Percentiles rank a stretch among this genome's conserved stretches.
Conservation (phyloP, 257 asterid species). For the Solanum arcanum region DNA sequence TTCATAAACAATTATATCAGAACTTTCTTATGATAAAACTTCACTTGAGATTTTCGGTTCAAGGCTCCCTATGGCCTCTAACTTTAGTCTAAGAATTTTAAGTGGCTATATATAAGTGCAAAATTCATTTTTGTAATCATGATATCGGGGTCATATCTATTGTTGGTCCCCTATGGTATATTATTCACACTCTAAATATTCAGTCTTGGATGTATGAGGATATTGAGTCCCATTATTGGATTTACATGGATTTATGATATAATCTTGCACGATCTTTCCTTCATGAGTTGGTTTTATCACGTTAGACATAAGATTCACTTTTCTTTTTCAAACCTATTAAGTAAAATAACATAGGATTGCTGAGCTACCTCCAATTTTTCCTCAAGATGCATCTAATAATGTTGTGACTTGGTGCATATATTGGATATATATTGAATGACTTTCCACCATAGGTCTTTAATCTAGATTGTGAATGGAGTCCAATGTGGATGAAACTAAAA, state of each 20-base stretch:
- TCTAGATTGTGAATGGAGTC: not conserved
- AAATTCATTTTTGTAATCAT: too few species aligned
- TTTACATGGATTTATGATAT: too few species aligned
- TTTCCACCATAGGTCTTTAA: not conserved
- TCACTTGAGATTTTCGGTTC: not conserved
- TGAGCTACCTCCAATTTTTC: not conserved
- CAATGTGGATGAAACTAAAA: not conserved
- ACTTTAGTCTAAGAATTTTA: not conserved
- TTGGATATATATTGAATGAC: not conserved
- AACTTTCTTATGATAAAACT: not conserved
- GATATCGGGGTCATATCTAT: not conserved
- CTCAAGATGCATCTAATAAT: not conserved
- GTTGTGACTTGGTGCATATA: too few species aligned
- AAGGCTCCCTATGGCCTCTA: fast-evolving
- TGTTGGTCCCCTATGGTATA: fast-evolving
- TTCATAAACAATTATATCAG: not conserved
- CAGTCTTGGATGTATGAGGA: too few species aligned
- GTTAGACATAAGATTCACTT: too few species aligned
- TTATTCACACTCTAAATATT: not conserved
- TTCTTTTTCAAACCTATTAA: not conserved
- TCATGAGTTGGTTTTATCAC: fast-evolving
- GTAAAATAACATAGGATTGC: not conserved
- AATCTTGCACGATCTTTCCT: too few species aligned
- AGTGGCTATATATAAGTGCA: not conserved
- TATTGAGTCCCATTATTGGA: too few species aligned